These are phyloP conservation scores for Allomyces macrogynus DNA, from an alignment of 192 early-diverging fungal genomes.

Conservation along the genomic window DNA sequence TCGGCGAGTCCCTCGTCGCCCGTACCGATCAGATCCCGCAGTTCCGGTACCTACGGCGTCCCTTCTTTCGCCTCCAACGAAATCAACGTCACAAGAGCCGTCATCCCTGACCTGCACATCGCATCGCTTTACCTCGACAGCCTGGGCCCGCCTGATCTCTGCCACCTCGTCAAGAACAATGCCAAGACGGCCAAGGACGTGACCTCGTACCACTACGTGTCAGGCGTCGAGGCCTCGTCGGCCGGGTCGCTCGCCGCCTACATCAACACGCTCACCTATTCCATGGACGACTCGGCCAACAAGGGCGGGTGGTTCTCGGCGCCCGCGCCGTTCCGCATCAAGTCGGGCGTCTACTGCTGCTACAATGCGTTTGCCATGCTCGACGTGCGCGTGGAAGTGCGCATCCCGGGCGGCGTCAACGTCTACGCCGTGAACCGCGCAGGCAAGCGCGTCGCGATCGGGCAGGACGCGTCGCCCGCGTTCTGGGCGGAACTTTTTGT, in stretches of 20 bases:
- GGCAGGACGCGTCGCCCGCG: constrained; percentile 12
- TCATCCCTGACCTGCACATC: neutral
- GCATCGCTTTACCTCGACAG: constrained; percentile 21
- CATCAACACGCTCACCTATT: constrained; percentile 84
- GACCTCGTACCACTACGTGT: constrained; percentile 49
- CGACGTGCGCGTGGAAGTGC: constrained; percentile 94
- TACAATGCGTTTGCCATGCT: constrained; percentile 94
- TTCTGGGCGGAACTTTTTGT: constrained; percentile 86
- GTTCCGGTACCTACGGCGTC: neutral
- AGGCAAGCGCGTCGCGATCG: constrained; percentile 6
- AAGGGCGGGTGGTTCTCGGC: constrained; percentile 17
- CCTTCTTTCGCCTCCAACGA: constrained; percentile 1
- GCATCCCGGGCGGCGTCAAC: constrained; percentile 95
- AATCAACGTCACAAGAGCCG: too few relatives aligned
- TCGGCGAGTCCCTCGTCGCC: constrained; percentile 68
- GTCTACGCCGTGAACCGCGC: constrained; percentile 57
- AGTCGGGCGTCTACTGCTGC: constrained; percentile 68
- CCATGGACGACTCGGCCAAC: constrained; percentile 33
- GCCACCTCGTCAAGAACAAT: constrained; percentile 86
- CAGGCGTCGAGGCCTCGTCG: constrained; percentile 68
- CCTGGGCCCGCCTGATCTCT: constrained; percentile 91
- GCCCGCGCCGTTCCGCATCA: constrained; percentile 38
- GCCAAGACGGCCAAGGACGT: constrained; percentile 29
- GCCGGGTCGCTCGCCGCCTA: constrained; percentile 93
- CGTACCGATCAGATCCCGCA: constrained; percentile 47